Percentiles rank a stretch among this genome's conserved stretches.
Conservation (phyloP, 306 rosid species). For the Dryas drummondii region DNA sequence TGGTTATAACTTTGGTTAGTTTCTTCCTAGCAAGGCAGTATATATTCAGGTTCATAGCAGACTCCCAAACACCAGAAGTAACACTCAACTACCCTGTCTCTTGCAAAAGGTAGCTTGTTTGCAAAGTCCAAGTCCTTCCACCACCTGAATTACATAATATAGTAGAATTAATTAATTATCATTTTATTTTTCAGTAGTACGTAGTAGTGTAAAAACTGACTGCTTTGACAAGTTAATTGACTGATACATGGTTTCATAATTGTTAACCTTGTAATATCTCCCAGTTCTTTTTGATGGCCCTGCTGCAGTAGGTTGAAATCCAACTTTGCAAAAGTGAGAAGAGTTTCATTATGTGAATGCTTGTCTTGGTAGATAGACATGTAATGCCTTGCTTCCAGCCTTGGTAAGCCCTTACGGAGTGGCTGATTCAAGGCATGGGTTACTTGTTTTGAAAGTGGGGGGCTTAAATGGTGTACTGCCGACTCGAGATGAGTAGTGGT, state of each 20-base stretch:
- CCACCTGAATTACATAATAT: constrained; percentile 34
- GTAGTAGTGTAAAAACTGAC: too few relatives aligned
- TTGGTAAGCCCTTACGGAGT: constrained; percentile 3
- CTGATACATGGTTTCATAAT: too few relatives aligned
- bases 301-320: constrained; percentile 43
- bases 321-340: constrained; percentile 25
- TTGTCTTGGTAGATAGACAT: constrained; percentile 22
- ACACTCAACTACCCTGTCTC: constrained; percentile 52
- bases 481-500: constrained; percentile 31
- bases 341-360: neutral
- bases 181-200: too few relatives aligned
- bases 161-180: too few relatives aligned
- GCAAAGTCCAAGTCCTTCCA: constrained; percentile 47
- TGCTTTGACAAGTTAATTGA: too few relatives aligned
- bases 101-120: constrained; percentile 33
- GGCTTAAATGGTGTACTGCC: neutral
- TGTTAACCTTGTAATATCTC: constrained; percentile 9
- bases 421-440: neutral
- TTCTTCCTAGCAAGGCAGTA: too few relatives aligned
- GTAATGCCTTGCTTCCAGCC: neutral
- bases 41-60: too few relatives aligned
- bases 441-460: neutral
- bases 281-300: constrained; percentile 30
- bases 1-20: constrained; percentile 15
- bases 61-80: constrained; percentile 21